Base-by-base conservation (phyloP, 2,329 filamentous ascomycete species). In the Claviceps paspali region DNA sequence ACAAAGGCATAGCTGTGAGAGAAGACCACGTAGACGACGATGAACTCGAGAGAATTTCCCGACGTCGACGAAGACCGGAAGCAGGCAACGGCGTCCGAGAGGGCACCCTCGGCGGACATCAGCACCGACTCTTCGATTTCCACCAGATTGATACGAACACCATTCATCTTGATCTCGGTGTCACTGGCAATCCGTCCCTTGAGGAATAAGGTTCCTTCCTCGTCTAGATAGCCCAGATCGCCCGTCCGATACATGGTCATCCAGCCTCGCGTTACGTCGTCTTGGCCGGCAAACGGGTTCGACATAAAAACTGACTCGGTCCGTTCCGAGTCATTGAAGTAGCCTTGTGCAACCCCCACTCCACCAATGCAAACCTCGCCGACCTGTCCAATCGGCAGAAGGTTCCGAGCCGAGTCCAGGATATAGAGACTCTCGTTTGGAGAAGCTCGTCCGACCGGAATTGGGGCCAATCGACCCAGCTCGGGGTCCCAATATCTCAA, bases 91-190 rank as follows among this genome's bases (percentile, higher is more conserved):
- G 42, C 52, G 4, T 48, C 43, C 1, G 40, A 12, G 0, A 56
- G 14, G 2, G 32, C 21, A 0, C 47, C 51, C 3, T 43, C 12
- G 5, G 44, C 35, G 5, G 45, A 36, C 6, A 43, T 31, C 17
- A 56, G 14, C 2, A 57, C 44, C 2, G 41, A 43, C 2, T 34
- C 35, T 18, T 47, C 49, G 5, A 57, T 39, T 6, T 72, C 69
- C 3, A 51, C 45, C 1, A 73, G 47, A 11, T 73, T 66, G 18
- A 70, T 57, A 1, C 63, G 55, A 3, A 62, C 36, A 1, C 64
- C 64, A 2, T 55, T 50, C 2, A 70, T 47, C 43, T 70, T 70
- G 42, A 69, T 48, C 30, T 65, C 57, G 1, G 55, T 61, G 36
- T 67, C 62, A 3, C 60, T 61, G 1, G 41, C 48, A 1, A 62